Evolutionary conservation across 2,329 filamentous ascomycete genomes (phyloP).

Genomic region (Calonectria henricotiae): DNA sequence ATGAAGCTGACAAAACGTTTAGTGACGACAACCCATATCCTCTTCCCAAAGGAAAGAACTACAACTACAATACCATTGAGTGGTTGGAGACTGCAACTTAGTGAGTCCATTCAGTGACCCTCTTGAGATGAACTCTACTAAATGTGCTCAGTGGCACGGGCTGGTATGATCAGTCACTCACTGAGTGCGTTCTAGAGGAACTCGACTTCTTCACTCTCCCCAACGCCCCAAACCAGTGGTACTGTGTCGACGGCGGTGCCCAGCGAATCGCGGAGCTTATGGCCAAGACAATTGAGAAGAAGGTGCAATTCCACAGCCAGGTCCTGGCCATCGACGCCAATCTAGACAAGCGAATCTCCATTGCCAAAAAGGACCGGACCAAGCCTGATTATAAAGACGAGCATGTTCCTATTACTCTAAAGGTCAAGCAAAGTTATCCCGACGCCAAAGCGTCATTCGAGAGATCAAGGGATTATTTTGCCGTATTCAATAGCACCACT

Average conservation of each 20-base stretch:
- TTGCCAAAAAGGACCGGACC: neutral
- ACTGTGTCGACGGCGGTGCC: constrained; percentile 44
- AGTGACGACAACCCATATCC: neutral
- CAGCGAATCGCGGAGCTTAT: constrained; percentile 40
- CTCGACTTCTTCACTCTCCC: constrained; percentile 42
- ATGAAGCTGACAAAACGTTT: neutral
- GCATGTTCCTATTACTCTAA: constrained; percentile 18
- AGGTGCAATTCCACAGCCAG: constrained; percentile 34
- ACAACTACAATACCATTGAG: constrained; percentile 48
- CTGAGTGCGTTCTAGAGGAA: constrained; percentile 43
- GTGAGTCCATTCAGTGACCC: constrained; percentile 21
- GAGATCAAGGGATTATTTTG: constrained; percentile 41
- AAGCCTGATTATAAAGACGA: neutral
- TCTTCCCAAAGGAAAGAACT: neutral
- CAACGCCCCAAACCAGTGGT: constrained; percentile 32
- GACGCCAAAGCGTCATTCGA: neutral
- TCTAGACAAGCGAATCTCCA: neutral
- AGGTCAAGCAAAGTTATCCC: constrained; percentile 18
- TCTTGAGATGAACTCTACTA: neutral
- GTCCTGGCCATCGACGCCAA: constrained; percentile 42
- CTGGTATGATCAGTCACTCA: constrained; percentile 48
- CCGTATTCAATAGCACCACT: constrained; percentile 44
- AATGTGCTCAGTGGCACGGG: constrained; percentile 37
- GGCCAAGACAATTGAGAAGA: constrained; percentile 31
- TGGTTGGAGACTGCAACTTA: constrained; percentile 47